Evolutionary conservation across 139 green algal genomes (phyloP).

Genomic region (Edaphochlamys debaryana): DNA sequence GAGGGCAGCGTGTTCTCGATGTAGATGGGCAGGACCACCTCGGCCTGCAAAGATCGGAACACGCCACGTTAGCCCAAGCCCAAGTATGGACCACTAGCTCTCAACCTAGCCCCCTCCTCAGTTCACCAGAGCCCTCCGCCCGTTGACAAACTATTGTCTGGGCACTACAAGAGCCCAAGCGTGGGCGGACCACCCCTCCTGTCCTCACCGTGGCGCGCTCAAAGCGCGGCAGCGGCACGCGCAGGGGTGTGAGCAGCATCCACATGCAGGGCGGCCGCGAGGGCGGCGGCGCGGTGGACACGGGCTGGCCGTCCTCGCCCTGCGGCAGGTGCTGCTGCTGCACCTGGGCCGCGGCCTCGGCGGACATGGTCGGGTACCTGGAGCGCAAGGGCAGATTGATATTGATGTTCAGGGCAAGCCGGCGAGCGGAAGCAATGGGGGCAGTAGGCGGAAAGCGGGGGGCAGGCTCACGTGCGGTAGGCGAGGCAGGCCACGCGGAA

Average conservation of each 20-base stretch:
- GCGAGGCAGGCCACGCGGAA: slow-evolving; percentile 56
- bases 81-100: neutral
- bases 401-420: too few species aligned
- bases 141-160: neutral
- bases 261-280: slow-evolving; percentile 74
- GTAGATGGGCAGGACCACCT: slow-evolving; percentile 67
- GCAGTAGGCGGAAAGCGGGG: too few species aligned
- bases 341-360: neutral
- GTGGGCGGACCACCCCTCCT: too few species aligned
- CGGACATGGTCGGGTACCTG: neutral
- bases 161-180: neutral
- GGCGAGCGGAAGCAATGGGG: neutral
- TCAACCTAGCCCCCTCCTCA: neutral
- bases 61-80: neutral
- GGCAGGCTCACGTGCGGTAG: slow-evolving; percentile 50
- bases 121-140: too few species aligned
- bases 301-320: neutral
- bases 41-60: neutral
- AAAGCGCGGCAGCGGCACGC: slow-evolving; percentile 38
- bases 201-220: slow-evolving; percentile 33
- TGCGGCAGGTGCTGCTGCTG: neutral
- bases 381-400: too few species aligned
- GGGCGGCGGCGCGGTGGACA: slow-evolving; percentile 7
- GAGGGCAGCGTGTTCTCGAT: slow-evolving; percentile 80
- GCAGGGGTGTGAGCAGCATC: slow-evolving; percentile 73